Evolutionary conservation across 257 asterid genomes (phyloP), one percentile per base, ranked within the genome.

Genomic region (Lycium barbarum): DNA sequence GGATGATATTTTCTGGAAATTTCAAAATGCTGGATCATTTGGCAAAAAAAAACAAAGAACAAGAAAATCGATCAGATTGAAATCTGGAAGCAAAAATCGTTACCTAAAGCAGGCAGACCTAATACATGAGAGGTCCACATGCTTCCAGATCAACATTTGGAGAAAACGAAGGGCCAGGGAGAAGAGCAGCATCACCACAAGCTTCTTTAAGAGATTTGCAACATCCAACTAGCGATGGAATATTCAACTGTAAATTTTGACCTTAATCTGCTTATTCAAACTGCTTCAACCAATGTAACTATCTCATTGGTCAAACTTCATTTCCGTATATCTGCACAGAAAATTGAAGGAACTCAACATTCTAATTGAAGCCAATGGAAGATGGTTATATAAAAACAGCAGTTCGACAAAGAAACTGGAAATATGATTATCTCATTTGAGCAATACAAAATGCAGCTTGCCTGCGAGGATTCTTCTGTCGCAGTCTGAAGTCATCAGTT

Each of bases 401-500:
- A 38, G 53, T 15, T 70, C 4, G 33, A 1, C 47, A 17, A 38
- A 70, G 53, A 38, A 68, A 68, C 11, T 74, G 9, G 4, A 74
- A 74, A 11, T 76, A 53, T 67, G 81, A 74, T 33, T 10, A 49
- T 18, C 47, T 26, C 82, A 76, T 74, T 47, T 74, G 40, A 49
- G 81, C 33, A 70, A 17, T 70, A 36, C 5, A 68, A 74, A 12
- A 2, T 49, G 40, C 10, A 84, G 85, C 90, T 84, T 89, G 87
- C 98, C 98, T 93, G 90, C 98, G 96, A 87, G 98, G 93, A 89
- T 92, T 94, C 93, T 93, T 94, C 87, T 92, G 99, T 86, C 96
- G 93, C 87, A 91, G 98, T 74, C 93, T 92, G 78, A 91, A 88
- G 72, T 96, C 97, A 62, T 94, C 95, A 55, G 89, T 91, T 74